A percentile compares a stretch with the other conserved stretches of the same genome.
These are phyloP conservation scores for Coemansia reversa DNA, from an alignment of 192 early-diverging fungal species.

Conservation along the genomic window DNA sequence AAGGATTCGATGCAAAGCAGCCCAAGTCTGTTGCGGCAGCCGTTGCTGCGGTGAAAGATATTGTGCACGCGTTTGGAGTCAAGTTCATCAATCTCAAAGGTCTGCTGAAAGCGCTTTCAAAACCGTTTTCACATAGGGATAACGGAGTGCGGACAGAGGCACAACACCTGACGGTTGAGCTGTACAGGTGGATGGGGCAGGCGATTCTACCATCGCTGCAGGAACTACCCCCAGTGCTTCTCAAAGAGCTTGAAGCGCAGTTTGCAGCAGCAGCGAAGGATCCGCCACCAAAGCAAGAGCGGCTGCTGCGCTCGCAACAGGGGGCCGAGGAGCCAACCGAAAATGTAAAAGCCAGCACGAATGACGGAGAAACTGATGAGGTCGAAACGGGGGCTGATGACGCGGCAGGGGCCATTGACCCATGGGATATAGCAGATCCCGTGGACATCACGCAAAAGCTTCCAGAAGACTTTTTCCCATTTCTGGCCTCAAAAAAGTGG, in stretches of 20 bases:
- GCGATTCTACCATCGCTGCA: slow-evolving; percentile 75
- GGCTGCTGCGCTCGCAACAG: slow-evolving; percentile 82
- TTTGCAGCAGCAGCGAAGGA: slow-evolving; percentile 71
- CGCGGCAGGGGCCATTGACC: slow-evolving; percentile 62
- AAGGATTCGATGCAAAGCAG: slow-evolving; percentile 78
- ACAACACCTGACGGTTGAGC: slow-evolving; percentile 71
- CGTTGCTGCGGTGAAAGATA: slow-evolving; percentile 61
- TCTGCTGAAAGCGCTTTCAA: slow-evolving; percentile 79
- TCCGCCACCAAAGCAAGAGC: slow-evolving; percentile 59
- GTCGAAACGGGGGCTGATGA: slow-evolving; percentile 25
- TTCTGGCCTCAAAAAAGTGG: slow-evolving; percentile 80
- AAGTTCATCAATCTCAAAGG: slow-evolving; percentile 80
- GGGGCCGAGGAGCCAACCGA: slow-evolving; percentile 55
- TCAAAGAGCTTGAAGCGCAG: slow-evolving; percentile 85
- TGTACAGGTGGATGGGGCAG: slow-evolving; percentile 90
- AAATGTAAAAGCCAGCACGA: slow-evolving; percentile 29
- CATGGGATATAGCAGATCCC: slow-evolving; percentile 82
- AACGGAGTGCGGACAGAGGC: slow-evolving; percentile 90
- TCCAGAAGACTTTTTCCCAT: slow-evolving; percentile 73
- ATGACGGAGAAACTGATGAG: slow-evolving; percentile 29
- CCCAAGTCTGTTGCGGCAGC: slow-evolving; percentile 86
- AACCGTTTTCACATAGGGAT: slow-evolving; percentile 92
- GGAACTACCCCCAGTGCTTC: slow-evolving; percentile 92
- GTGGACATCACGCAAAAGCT: slow-evolving; percentile 90
- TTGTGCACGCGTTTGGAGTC: slow-evolving; percentile 75